phyloP scores from a whole-genome alignment of 805 yeast genomes.

The Starmerella tilneyi region DNA sequence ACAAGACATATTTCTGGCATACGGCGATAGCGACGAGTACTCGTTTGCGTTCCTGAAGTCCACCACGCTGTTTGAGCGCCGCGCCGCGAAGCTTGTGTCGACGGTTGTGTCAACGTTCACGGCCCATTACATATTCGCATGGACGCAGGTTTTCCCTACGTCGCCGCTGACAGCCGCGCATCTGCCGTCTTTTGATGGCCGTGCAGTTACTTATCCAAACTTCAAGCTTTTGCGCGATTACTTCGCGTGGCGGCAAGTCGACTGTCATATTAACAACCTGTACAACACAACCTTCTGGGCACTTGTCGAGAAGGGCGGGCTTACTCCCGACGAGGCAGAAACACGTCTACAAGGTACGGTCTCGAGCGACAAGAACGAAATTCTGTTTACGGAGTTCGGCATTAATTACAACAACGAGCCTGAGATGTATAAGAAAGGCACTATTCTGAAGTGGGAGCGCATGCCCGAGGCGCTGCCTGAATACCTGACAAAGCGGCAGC shows the following conservation, averaged over 20 bases:
- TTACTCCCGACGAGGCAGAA: conserved; percentile 76
- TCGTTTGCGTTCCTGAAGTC: conserved; percentile 60
- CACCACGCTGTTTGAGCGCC: conserved; percentile 66
- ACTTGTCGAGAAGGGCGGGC: conserved; percentile 56
- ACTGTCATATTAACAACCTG: conserved; percentile 84
- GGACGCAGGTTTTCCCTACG: conserved; percentile 52
- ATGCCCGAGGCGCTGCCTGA: conserved; percentile 15
- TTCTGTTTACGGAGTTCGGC: conserved; percentile 63
- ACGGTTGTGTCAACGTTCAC: conserved; percentile 77
- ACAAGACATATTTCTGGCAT: conserved; percentile 69
- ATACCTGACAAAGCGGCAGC: conserved; percentile 37
- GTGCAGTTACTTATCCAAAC: conserved; percentile 80
- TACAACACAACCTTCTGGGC: conserved; percentile 93
- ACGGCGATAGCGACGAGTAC: conserved; percentile 94
- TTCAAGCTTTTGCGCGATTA: conserved; percentile 58
- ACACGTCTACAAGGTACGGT: conserved; percentile 60
- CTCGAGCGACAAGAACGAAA: conserved; percentile 79
- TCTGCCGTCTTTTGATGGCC: conserved; percentile 81
- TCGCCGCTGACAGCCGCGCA: conserved; percentile 40
- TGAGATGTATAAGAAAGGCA: conserved; percentile 80
- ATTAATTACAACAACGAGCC: conserved; percentile 87
- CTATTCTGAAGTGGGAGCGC: conserved; percentile 46
- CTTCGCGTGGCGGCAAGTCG: conserved; percentile 90
- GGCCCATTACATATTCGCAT: conserved; percentile 57
- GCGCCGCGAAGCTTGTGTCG: conserved; percentile 71